A percentile compares a stretch with the other conserved stretches of the same genome.
Conservation (phyloP, 202 grass and related monocot genomes). For the Setaria viridis region DNA sequence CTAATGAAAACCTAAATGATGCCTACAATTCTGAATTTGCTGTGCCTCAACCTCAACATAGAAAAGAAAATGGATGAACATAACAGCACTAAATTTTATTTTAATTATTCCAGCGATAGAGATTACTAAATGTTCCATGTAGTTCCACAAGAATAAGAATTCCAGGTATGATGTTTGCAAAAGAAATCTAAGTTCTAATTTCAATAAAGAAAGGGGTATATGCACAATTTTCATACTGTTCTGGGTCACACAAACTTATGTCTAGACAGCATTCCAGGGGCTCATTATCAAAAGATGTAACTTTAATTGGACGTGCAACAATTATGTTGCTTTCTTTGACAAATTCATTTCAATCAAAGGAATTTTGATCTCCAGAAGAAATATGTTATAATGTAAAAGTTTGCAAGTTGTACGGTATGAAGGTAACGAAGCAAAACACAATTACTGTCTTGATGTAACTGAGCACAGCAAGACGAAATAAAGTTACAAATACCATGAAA, state of each 20-base stretch:
- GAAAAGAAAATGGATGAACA: slow-evolving; percentile 12
- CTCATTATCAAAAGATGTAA: background rate
- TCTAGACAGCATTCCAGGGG: background rate
- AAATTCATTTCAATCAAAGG: background rate
- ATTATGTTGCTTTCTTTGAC: background rate
- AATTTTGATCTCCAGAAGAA: background rate
- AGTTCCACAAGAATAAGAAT: background rate
- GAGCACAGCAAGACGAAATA: background rate
- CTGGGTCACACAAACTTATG: background rate
- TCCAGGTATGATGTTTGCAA: slow-evolving; percentile 6
- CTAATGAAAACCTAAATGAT: slow-evolving; percentile 10
- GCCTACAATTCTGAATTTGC: background rate
- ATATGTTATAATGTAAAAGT: background rate
- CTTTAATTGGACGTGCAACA: background rate
- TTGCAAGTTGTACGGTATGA: background rate
- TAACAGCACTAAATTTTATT: slow-evolving; percentile 17
- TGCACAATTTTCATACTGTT: background rate
- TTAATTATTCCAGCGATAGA: background rate
- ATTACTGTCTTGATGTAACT: background rate
- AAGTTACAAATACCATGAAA: slow-evolving; percentile 15
- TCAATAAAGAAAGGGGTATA: background rate
- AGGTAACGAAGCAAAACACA: background rate
- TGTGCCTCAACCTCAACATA: background rate
- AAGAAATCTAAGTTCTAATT: background rate
- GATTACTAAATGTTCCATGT: background rate